These are phyloP conservation scores for Colletotrichum sp. DNA, from an alignment of 2,329 filamentous ascomycete species.

Conservation along the genomic window DNA sequence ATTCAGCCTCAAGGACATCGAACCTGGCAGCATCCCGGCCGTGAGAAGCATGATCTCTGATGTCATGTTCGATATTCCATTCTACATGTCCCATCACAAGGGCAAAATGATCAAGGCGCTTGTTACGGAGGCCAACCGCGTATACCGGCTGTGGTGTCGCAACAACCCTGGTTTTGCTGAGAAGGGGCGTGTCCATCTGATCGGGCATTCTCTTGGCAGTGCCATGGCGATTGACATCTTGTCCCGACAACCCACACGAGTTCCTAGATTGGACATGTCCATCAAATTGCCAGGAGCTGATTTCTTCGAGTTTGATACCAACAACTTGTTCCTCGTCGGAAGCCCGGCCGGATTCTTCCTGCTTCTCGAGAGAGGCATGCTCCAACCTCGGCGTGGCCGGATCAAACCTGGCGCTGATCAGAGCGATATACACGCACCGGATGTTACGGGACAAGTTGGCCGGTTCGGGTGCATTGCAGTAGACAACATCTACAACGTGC, in stretches of 20 bases:
- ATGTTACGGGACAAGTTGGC: constrained; percentile 78
- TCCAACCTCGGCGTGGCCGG: constrained; percentile 79
- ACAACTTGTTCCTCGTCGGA: constrained; percentile 86
- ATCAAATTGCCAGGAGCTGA: constrained; percentile 49
- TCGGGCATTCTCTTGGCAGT: constrained; percentile 92
- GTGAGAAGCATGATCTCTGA: constrained; percentile 95
- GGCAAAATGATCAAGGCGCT: constrained; percentile 92
- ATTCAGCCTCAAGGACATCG: constrained; percentile 82
- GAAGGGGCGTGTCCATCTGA: constrained; percentile 84
- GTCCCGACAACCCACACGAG: constrained; percentile 81
- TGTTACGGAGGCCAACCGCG: constrained; percentile 87
- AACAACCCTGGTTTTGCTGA: constrained; percentile 89
- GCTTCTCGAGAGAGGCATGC: constrained; percentile 73
- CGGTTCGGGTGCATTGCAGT: constrained; percentile 90
- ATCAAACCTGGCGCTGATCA: constrained; percentile 76
- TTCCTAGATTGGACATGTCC: constrained; percentile 57
- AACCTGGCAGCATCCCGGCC: constrained; percentile 86
- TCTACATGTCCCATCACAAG: constrained; percentile 96
- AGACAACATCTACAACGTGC: constrained; percentile 95
- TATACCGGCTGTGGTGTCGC: constrained; percentile 93
- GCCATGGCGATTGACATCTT: constrained; percentile 94
- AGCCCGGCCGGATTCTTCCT: constrained; percentile 94
- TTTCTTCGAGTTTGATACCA: constrained; percentile 90
- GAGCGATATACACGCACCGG: constrained; percentile 58
- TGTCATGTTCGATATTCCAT: constrained; percentile 98